phyloP scores from a whole-genome alignment of 2,329 filamentous ascomycete species.

The Aciculosporium take region DNA sequence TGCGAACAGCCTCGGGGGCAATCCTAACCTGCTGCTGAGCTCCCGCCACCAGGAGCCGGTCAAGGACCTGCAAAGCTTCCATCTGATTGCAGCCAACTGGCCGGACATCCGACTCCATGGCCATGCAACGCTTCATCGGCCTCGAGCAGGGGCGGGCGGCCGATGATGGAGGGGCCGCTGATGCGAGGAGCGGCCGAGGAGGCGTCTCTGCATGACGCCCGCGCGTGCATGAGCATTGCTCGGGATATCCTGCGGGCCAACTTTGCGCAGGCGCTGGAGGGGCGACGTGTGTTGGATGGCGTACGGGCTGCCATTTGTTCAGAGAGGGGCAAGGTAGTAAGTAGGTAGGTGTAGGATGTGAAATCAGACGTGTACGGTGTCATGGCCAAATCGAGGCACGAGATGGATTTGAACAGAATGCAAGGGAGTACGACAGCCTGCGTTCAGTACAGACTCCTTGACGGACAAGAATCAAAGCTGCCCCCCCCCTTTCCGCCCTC shows the following conservation, averaged over 20 bases:
- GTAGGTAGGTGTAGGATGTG: too few species aligned
- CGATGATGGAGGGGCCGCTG: slow-evolving; percentile 29
- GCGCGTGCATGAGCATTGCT: slow-evolving; percentile 42
- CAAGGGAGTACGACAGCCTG: too few species aligned
- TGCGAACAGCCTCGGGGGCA: slow-evolving; percentile 23
- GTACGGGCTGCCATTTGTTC: too few species aligned
- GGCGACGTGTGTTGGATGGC: background rate
- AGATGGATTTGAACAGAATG: too few species aligned
- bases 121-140: slow-evolving; percentile 41
- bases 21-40: slow-evolving; percentile 31
- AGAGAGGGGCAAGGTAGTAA: background rate
- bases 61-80: slow-evolving; percentile 37
- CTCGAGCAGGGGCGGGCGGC: slow-evolving; percentile 41
- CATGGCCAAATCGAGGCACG: too few species aligned
- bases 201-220: slow-evolving; percentile 38
- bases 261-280: slow-evolving; percentile 27
- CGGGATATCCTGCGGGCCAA: slow-evolving; percentile 42
- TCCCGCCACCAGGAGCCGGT: slow-evolving; percentile 49
- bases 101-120: slow-evolving; percentile 32
- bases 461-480: too few species aligned
- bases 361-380: too few species aligned
- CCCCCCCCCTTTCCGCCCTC: too few species aligned
- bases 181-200: slow-evolving; percentile 17
- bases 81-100: slow-evolving; percentile 27
- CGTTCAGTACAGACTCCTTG: too few species aligned